Conservation (phyloP, 331 rosid genomes). For the Acacia pycnantha region DNA sequence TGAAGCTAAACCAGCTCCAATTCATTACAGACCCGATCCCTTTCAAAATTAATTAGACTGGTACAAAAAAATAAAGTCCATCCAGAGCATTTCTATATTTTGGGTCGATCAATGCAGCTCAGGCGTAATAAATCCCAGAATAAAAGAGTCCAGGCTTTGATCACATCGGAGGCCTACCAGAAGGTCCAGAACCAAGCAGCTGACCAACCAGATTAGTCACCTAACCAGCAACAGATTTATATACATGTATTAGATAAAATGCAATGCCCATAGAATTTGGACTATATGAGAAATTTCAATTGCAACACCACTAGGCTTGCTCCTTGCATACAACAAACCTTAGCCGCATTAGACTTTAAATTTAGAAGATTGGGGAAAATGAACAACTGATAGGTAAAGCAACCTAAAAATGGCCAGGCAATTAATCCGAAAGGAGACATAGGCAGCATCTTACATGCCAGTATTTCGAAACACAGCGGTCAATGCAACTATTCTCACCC, state of each 20-base stretch:
- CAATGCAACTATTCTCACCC: conserved; percentile 98
- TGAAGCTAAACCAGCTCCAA: conserved; percentile 25
- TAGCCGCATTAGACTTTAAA: background rate
- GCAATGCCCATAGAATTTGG: background rate
- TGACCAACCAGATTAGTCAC: conserved; percentile 93
- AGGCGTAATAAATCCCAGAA: background rate
- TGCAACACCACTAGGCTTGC: background rate
- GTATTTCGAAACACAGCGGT: conserved; percentile 93
- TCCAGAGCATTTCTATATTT: conserved; percentile 20
- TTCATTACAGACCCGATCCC: conserved; percentile 27
- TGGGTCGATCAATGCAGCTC: conserved; percentile 16
- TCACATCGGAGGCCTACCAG: conserved; percentile 66
- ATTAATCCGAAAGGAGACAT: background rate
- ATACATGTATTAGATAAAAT: background rate
- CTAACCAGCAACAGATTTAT: conserved; percentile 37
- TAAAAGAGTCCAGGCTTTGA: conserved; percentile 2
- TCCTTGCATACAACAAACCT: background rate
- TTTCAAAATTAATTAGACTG: conserved; percentile 25
- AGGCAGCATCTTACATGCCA: conserved; percentile 76
- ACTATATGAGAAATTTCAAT: background rate
- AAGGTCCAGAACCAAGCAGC: conserved; percentile 79
- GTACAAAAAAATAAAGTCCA: conserved; percentile 10
- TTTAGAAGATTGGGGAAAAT: background rate
- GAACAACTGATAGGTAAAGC: background rate
- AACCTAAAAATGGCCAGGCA: background rate